These are phyloP conservation scores for Amanita thiersii DNA, from an alignment of 768 basidiomycete species.

Conservation along the genomic window DNA sequence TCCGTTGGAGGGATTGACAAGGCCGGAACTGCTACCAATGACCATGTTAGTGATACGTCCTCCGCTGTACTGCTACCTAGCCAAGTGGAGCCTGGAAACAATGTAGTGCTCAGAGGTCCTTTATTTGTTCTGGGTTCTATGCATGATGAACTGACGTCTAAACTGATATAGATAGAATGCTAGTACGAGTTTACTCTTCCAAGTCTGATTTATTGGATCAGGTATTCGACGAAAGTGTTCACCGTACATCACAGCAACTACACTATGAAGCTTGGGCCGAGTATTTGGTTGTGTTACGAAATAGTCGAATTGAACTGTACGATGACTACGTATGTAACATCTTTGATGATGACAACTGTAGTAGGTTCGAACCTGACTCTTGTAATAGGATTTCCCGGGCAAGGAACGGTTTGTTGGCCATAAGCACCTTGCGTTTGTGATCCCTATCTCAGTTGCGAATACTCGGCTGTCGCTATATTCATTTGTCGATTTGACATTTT, in stretches of 20 bases:
- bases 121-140: conserved; percentile 7
- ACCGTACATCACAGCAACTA: conserved; percentile 56
- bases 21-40: background rate
- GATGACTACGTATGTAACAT: conserved; percentile 64
- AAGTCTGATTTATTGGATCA: conserved; percentile 38
- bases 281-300: conserved; percentile 81
- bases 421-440: conserved; percentile 72
- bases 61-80: conserved; percentile 11
- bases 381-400: conserved; percentile 52
- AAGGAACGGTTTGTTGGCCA: conserved; percentile 62
- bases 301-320: conserved; percentile 73
- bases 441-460: conserved; percentile 55
- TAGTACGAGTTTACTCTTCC: conserved; percentile 67
- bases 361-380: conserved; percentile 10
- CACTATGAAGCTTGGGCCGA: conserved; percentile 68
- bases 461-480: conserved; percentile 84
- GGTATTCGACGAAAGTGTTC: conserved; percentile 58
- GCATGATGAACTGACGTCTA: conserved; percentile 11
- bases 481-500: conserved; percentile 79
- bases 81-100: conserved; percentile 32
- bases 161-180: conserved; percentile 70
- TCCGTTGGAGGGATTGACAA: background rate
- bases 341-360: background rate
- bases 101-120: conserved; percentile 71
- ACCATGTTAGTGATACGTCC: background rate